Evolutionary conservation across 2,329 filamentous ascomycete genomes (phyloP).

Genomic region (Xylariales sp.): DNA sequence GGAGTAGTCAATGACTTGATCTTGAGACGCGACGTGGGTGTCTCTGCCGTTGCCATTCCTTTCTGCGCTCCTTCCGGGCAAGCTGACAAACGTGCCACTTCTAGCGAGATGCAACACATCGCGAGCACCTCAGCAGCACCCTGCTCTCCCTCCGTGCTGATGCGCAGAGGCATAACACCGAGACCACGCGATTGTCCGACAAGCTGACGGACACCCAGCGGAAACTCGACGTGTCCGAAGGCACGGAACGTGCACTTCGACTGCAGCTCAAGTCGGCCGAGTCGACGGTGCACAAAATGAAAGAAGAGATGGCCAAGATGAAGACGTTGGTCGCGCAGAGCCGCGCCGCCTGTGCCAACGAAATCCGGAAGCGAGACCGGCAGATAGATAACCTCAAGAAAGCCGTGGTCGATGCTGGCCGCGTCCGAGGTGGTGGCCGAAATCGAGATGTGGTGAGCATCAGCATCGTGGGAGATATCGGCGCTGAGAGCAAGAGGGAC

Average conservation of each 20-base stretch:
- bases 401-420: slow-evolving; percentile 69
- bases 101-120: slow-evolving; percentile 83
- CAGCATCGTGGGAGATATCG: slow-evolving; percentile 49
- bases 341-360: slow-evolving; percentile 80
- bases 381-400: slow-evolving; percentile 87
- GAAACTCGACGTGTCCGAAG: slow-evolving; percentile 55
- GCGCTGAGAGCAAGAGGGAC: slow-evolving; percentile 36
- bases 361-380: slow-evolving; percentile 84
- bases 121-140: slow-evolving; percentile 75
- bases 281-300: slow-evolving; percentile 67
- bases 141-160: slow-evolving; percentile 74
- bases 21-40: slow-evolving; percentile 75
- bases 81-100: not conserved
- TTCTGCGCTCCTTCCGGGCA: too few species aligned
- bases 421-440: slow-evolving; percentile 53
- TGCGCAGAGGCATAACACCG: slow-evolving; percentile 66
- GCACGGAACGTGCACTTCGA: slow-evolving; percentile 66
- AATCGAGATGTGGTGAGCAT: slow-evolving; percentile 54
- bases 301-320: slow-evolving; percentile 77
- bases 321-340: slow-evolving; percentile 80
- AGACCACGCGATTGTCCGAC: slow-evolving; percentile 56
- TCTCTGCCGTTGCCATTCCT: not conserved
- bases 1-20: slow-evolving; percentile 93
- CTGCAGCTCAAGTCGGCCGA: slow-evolving; percentile 71
- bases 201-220: slow-evolving; percentile 51